phyloP scores from a whole-genome alignment of 345 rosid species.

The Mercurialis annua region DNA sequence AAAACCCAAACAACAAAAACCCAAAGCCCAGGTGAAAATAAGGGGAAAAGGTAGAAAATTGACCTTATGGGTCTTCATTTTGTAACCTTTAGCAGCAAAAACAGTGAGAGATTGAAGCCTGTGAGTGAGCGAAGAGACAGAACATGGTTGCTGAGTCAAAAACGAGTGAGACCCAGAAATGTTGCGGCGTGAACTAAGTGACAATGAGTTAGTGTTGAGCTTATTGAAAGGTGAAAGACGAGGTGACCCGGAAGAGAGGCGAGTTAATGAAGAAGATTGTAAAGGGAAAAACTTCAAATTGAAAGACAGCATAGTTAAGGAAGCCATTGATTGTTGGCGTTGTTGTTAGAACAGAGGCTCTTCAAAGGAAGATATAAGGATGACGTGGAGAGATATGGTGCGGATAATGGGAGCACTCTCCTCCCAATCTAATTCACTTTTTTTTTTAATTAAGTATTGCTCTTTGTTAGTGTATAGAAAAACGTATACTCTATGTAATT shows the following conservation, averaged over 20 bases:
- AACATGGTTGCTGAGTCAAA: constrained; percentile 27
- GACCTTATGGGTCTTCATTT: constrained; percentile 97
- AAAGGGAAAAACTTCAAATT: constrained; percentile 31
- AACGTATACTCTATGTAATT: too few relatives aligned
- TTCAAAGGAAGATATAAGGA: not conserved
- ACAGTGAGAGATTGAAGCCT: constrained; percentile 50
- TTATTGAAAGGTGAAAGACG: constrained; percentile 42
- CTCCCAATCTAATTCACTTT: not conserved
- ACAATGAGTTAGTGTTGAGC: constrained; percentile 33
- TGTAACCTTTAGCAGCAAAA: constrained; percentile 82
- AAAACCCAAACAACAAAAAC: not conserved
- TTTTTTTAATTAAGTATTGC: too few relatives aligned
- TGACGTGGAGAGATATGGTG: constrained; percentile 11
- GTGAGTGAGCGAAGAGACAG: constrained; percentile 32
- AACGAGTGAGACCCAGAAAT: constrained; percentile 49
- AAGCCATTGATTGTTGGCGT: constrained; percentile 46
- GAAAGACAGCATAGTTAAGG: constrained; percentile 40
- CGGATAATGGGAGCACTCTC: constrained; percentile 13
- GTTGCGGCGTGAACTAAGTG: constrained; percentile 47
- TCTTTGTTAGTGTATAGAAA: too few relatives aligned
- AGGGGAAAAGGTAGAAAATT: not conserved
- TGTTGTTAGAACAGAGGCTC: not conserved
- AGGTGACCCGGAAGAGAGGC: constrained; percentile 30
- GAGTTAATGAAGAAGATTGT: constrained; percentile 22
- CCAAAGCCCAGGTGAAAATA: not conserved